Evolutionary conservation across 129 eudicot genomes (phyloP), one percentile per base, ranked within the genome.

Genomic region (Flaveria brownii): DNA sequence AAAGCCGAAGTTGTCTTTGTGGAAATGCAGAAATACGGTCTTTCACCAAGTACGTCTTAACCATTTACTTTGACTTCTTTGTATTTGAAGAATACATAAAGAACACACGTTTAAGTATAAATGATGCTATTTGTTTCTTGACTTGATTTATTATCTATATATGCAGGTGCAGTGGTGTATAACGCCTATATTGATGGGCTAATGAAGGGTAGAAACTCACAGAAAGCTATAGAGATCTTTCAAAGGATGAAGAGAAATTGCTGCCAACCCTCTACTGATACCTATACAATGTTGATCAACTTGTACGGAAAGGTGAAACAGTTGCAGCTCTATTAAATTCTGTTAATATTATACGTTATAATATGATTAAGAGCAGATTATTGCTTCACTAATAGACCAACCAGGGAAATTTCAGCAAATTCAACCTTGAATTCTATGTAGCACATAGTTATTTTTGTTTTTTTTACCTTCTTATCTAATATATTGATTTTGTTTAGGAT

Each of bases 201-300:
- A 64, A 75, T 88, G 51, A 93, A 87, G 79, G 87, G 90, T 42
- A 84, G 89, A 88, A 86, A 90, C 75, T 69, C 88, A 60, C 79
- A 81, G 59, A 87, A 86, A 85, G 96, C 96, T 47, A 18, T 86
- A 23, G 96, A 89, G 57, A 82, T 93, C 23, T 93, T 79, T 42
- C 85, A 86, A 78, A 88, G 95, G 85, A 93, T 93, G 98, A 90
- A 93, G 82, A 83, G 86, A 78, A 90, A 93, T 76, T 75, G 83
- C 43, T 93, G 96, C 71, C 81, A 86, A 68, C 98, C 96, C 43
- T 88, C 93, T 71, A 76, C 95, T 11, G 91, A 93, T 12, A 93
- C 98, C 36, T 93, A 90, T 72, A 93, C 98, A 16, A 85, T 93
- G 96, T 49, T 90, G 78, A 93, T 93, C 73, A 93, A 90, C 79